A percentile compares a stretch with the other conserved stretches of the same genome.
phyloP scores from a whole-genome alignment of 805 yeast species.

The Pichia thaimueangensis region DNA sequence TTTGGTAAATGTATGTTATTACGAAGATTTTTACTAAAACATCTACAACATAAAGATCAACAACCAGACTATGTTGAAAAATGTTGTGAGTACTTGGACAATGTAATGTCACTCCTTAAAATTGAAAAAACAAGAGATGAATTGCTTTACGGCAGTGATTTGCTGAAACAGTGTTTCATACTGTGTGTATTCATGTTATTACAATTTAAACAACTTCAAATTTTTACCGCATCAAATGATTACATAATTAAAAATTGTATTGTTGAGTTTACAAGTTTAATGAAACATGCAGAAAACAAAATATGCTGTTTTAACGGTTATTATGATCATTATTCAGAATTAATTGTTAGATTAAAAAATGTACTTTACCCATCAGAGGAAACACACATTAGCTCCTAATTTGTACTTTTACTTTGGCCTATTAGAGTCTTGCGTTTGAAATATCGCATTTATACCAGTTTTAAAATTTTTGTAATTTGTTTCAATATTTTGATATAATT shows the following conservation, averaged over 20 bases:
- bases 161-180: constrained; percentile 3
- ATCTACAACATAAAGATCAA: constrained; percentile 4
- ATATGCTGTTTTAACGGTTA: constrained; percentile 6
- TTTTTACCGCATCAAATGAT: constrained; percentile 4
- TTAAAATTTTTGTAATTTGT: too few species aligned
- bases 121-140: constrained; percentile 1
- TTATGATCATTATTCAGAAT: constrained; percentile 2
- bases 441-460: too few species aligned
- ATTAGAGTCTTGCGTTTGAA: neutral
- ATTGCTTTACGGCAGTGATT: constrained; percentile 2
- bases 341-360: constrained; percentile 5
- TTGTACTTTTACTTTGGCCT: neutral
- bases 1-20: constrained; percentile 22
- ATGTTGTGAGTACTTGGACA: constrained; percentile 1
- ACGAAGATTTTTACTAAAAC: constrained; percentile 19
- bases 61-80: constrained; percentile 2
- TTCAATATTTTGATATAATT: too few species aligned
- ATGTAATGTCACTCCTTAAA: neutral
- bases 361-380: too few species aligned
- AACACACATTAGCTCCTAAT: too few species aligned
- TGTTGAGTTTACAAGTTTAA: neutral
- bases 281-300: neutral
- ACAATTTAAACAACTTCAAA: constrained; percentile 6
- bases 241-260: neutral
- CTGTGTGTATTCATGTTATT: constrained; percentile 7